Evolutionary conservation across 768 basidiomycete genomes (phyloP).

Genomic region (Termitomyces sp.): DNA sequence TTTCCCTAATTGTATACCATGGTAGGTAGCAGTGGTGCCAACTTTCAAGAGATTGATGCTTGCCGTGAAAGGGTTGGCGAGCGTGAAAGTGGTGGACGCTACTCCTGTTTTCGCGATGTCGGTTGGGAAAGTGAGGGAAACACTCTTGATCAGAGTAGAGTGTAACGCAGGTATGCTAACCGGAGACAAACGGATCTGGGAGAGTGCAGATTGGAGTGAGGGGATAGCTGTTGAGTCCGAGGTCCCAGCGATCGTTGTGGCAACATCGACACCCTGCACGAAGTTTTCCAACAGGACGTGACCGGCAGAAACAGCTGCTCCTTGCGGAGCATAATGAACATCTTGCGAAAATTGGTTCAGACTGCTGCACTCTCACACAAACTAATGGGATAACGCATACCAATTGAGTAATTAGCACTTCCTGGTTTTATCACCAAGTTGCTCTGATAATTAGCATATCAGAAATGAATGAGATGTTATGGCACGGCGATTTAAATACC

Average conservation of each 20-base stretch:
- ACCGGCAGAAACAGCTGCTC: slow-evolving; percentile 46
- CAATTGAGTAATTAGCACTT: slow-evolving; percentile 47
- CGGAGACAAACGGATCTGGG: slow-evolving; percentile 51
- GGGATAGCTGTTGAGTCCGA: slow-evolving; percentile 50
- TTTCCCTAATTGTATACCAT: slow-evolving; percentile 49
- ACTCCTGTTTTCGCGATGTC: slow-evolving; percentile 57
- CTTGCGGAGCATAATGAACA: slow-evolving; percentile 57
- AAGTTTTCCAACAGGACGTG: slow-evolving; percentile 56
- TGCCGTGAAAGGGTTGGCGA: slow-evolving; percentile 69
- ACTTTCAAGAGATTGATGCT: slow-evolving; percentile 59
- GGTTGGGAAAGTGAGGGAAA: slow-evolving; percentile 53
- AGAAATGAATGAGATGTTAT: not conserved
- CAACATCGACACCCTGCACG: slow-evolving; percentile 54
- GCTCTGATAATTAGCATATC: slow-evolving; percentile 24
- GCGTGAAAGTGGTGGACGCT: slow-evolving; percentile 49
- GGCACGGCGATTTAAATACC: slow-evolving; percentile 21
- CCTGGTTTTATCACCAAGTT: slow-evolving; percentile 57
- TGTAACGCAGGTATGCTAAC: slow-evolving; percentile 62
- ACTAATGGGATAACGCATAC: slow-evolving; percentile 22
- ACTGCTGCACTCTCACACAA: not conserved
- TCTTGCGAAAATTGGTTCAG: slow-evolving; percentile 23
- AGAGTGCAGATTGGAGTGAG: slow-evolving; percentile 56
- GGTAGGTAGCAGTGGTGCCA: slow-evolving; percentile 47
- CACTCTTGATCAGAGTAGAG: slow-evolving; percentile 51
- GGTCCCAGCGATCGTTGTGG: slow-evolving; percentile 51